Conservation (phyloP, 257 asterid species). For the Scutellaria galericulata region DNA sequence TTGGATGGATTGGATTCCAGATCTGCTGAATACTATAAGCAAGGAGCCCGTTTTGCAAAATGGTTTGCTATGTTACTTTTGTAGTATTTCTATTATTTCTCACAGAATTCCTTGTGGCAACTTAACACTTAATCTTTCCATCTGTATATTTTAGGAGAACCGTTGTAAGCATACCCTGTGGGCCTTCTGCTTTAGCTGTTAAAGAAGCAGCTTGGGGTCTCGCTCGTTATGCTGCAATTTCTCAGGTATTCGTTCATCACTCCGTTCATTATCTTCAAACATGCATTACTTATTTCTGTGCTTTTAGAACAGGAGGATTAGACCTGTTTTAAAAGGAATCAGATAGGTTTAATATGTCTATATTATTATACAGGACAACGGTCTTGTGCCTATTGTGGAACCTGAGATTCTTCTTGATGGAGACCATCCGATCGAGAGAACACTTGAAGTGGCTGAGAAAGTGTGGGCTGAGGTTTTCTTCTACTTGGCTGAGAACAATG, state of each 20-base stretch:
- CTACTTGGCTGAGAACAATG: slow-evolving; percentile 89
- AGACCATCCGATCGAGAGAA: slow-evolving; percentile 85
- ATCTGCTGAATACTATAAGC: slow-evolving; percentile 94
- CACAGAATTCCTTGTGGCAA: too few relatives aligned
- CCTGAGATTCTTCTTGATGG: slow-evolving; percentile 97
- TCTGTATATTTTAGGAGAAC: slow-evolving; percentile 66
- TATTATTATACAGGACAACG: slow-evolving; percentile 66
- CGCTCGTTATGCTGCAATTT: slow-evolving; percentile 94
- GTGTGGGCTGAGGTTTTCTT: slow-evolving; percentile 98
- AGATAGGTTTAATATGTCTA: neutral
- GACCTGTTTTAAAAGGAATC: neutral
- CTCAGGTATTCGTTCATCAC: slow-evolving; percentile 58
- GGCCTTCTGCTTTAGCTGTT: slow-evolving; percentile 96
- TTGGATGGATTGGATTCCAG: slow-evolving; percentile 95
- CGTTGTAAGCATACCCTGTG: slow-evolving; percentile 93
- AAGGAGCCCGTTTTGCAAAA: slow-evolving; percentile 90
- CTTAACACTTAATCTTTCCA: neutral
- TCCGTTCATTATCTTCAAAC: neutral
- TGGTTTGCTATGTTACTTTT: slow-evolving; percentile 42
- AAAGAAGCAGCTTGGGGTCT: slow-evolving; percentile 99
- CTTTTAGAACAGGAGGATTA: slow-evolving; percentile 6
- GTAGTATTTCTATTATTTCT: slow-evolving; percentile 13
- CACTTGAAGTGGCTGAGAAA: slow-evolving; percentile 87
- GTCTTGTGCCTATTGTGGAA: slow-evolving; percentile 94
- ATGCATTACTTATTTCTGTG: neutral